These are phyloP conservation scores for Saccharomyces eubayanus DNA, from an alignment of 805 yeast species.

Conservation along the genomic window DNA sequence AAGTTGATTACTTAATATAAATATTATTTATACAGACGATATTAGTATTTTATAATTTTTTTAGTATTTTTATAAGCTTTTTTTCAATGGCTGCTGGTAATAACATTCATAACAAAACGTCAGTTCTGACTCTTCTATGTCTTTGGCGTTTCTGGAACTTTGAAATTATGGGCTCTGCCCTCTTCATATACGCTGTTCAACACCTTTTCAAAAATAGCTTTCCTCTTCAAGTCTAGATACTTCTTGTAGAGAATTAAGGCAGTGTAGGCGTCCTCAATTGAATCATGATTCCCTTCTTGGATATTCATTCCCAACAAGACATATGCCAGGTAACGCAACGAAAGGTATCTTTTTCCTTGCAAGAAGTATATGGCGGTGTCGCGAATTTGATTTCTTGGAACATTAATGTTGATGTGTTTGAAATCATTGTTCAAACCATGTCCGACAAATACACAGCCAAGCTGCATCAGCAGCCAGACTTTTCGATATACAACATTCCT, in stretches of 20 bases:
- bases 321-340: conserved; percentile 81
- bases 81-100: neutral
- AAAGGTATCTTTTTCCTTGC: conserved; percentile 67
- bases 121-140: neutral
- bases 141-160: conserved; percentile 18
- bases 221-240: conserved; percentile 52
- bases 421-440: conserved; percentile 90
- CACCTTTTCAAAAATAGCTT: conserved; percentile 52
- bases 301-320: conserved; percentile 64
- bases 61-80: neutral
- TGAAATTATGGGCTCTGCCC: conserved; percentile 38
- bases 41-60: conserved; percentile 1
- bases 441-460: conserved; percentile 90
- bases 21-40: neutral
- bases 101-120: neutral
- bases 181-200: conserved; percentile 63
- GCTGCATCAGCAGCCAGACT: conserved; percentile 79
- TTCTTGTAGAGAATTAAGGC: conserved; percentile 72
- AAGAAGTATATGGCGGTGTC: conserved; percentile 82
- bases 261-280: conserved; percentile 89
- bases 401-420: conserved; percentile 83
- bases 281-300: conserved; percentile 91
- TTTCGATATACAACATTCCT: conserved; percentile 78
- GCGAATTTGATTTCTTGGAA: conserved; percentile 75
- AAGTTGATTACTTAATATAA: neutral